These are phyloP conservation scores for Thelephora aurantiotincta DNA, from an alignment of 768 basidiomycete genomes.

Conservation along the genomic window DNA sequence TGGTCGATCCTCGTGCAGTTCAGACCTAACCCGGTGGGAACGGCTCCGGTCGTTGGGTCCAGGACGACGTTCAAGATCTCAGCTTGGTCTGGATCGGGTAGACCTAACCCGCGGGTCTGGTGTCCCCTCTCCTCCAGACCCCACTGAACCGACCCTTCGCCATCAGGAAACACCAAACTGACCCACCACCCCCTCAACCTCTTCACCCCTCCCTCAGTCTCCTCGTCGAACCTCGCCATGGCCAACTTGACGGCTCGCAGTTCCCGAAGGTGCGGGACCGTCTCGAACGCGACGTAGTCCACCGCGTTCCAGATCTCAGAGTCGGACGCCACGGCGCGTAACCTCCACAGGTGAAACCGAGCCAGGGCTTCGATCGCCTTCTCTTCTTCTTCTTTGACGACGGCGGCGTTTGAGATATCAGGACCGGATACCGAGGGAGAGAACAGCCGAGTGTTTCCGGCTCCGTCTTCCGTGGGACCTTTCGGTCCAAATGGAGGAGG, in stretches of 20 bases:
- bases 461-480: constrained; percentile 21
- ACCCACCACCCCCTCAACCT: constrained; percentile 63
- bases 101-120: too few species aligned
- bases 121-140: too few species aligned
- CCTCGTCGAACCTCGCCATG: constrained; percentile 24
- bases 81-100: not conserved
- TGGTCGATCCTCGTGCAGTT: constrained; percentile 50
- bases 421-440: constrained; percentile 4
- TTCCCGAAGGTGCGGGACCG: constrained; percentile 55
- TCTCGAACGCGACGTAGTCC: constrained; percentile 66
- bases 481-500: constrained; percentile 63
- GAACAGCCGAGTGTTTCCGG: constrained; percentile 1
- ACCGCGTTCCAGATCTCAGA: constrained; percentile 36
- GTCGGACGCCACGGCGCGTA: constrained; percentile 38
- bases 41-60: constrained; percentile 7
- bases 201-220: not conserved
- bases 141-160: constrained; percentile 9
- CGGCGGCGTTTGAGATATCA: constrained; percentile 30
- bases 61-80: constrained; percentile 32
- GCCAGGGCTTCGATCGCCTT: constrained; percentile 36
- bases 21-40: constrained; percentile 49
- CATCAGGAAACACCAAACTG: constrained; percentile 44
- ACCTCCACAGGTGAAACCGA: constrained; percentile 48
- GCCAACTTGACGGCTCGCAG: constrained; percentile 50
- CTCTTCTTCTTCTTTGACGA: constrained; percentile 17